A percentile compares a stretch with the other conserved stretches of the same genome.
Conservation (phyloP, 2,329 filamentous ascomycete species). For the Orbilia ellipsospora region DNA sequence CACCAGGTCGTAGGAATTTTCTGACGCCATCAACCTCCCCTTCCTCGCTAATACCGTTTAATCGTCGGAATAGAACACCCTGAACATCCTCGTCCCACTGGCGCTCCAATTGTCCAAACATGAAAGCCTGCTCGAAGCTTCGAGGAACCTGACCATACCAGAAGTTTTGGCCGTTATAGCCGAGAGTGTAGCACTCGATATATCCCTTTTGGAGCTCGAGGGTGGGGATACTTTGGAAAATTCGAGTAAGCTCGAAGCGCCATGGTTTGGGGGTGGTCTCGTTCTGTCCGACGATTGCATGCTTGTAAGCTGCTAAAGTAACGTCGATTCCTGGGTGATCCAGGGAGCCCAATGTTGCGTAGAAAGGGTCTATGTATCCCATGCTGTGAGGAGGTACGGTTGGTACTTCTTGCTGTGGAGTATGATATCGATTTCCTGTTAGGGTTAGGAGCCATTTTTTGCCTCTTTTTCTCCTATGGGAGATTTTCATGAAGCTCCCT, state of each 20-base stretch:
- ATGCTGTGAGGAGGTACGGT: no score
- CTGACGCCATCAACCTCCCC: conserved; percentile 16
- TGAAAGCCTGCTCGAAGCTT: conserved; percentile 23
- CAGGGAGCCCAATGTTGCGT: neutral
- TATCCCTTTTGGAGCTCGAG: neutral
- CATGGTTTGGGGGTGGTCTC: conserved; percentile 17
- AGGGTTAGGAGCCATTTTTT: no score
- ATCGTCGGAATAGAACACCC: conserved; percentile 3
- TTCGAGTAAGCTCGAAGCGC: conserved; percentile 20
- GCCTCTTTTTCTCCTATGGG: no score
- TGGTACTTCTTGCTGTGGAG: no score
- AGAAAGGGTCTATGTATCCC: no score
- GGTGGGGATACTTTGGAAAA: conserved; percentile 13
- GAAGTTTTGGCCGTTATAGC: conserved; percentile 10
- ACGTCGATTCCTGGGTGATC: conserved; percentile 7
- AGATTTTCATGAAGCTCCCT: no score
- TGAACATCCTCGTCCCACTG: conserved; percentile 34
- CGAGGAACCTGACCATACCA: neutral
- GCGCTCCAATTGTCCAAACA: conserved; percentile 30
- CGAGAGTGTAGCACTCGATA: conserved; percentile 20
- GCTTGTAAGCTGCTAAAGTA: neutral
- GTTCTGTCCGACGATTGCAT: conserved; percentile 9
- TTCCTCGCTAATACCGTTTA: conserved; percentile 29
- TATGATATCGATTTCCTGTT: no score
- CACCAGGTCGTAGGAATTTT: neutral